Percentiles rank a stretch among this genome's conserved stretches.
Conservation (phyloP, 257 asterid species). For the Vinca minor region DNA sequence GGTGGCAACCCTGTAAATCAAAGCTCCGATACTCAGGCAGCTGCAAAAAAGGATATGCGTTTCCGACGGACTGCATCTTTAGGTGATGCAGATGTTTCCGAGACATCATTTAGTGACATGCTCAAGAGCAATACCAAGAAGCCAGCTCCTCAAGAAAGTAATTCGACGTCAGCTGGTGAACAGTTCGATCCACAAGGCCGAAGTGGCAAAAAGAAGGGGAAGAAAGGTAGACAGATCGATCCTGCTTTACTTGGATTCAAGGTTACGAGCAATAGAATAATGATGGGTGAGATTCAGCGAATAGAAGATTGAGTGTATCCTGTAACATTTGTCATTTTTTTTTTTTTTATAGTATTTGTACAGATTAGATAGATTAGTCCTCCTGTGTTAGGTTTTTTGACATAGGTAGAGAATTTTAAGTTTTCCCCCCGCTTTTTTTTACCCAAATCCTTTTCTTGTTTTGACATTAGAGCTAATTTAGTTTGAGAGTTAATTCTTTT, state of each 20-base stretch:
- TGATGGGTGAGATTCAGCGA: slow-evolving; percentile 98
- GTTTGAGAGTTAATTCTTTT: too few relatives aligned
- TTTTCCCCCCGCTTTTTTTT: neutral
- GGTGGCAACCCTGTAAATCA: slow-evolving; percentile 38
- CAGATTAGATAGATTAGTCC: slow-evolving; percentile 6
- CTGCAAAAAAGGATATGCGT: slow-evolving; percentile 52
- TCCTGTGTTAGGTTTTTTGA: neutral
- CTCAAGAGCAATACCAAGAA: slow-evolving; percentile 71
- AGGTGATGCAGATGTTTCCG: slow-evolving; percentile 67
- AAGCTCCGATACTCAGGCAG: slow-evolving; percentile 24
- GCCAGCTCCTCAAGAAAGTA: slow-evolving; percentile 47
- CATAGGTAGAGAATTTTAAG: neutral
- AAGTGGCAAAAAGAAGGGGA: slow-evolving; percentile 83
- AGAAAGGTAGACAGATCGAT: slow-evolving; percentile 93
- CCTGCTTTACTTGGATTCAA: slow-evolving; percentile 98
- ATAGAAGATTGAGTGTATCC: slow-evolving; percentile 47
- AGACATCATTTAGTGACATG: slow-evolving; percentile 94
- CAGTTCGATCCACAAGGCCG: slow-evolving; percentile 37
- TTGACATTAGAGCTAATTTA: neutral
- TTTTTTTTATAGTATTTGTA: neutral
- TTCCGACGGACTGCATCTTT: slow-evolving; percentile 65
- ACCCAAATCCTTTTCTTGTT: neutral
- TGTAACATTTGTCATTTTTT: neutral
- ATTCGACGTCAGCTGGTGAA: slow-evolving; percentile 26
- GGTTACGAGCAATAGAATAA: slow-evolving; percentile 94